Base-by-base conservation (phyloP, 495 filamentous ascomycete species). In the Penicillium herquei region DNA sequence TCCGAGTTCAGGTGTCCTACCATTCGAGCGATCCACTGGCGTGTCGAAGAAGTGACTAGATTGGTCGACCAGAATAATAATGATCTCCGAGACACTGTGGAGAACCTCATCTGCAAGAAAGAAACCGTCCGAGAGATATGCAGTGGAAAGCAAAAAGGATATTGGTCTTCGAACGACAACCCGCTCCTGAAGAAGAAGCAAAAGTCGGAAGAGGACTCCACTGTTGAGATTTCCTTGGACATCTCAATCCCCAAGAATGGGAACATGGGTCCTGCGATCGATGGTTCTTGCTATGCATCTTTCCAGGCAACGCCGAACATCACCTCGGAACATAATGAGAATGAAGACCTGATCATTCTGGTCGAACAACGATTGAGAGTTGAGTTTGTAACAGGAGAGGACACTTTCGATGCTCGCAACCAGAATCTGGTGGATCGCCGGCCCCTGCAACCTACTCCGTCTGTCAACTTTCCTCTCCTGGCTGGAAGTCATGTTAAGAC, bases 41-140 rank as follows among this genome's bases (percentile, higher is more conserved):
- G 43, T 32, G 43, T 46, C 21, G 43, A 46, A 31, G 43, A 46
- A 32, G 43, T 46, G 10, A 46, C 43, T 13, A 32, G 43, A 32
- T 32, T 46, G 26, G 21, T 46, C 26, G 26, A 30, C 30, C 43
- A 46, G 32, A 14, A 21, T 26, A 7, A 32, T 12, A 46, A 46
- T 13, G 31, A 46, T 26, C 26, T 46, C 26, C 43, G 31, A 32
- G 18, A 46, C 31, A 7, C 43, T 4, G 18, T 13, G 11, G 26
- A 46, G 11, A 26, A 30, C 13, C 7, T 31, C 26, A 3, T 14
- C 13, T 32, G 9, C 43, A 46, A 33, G 14, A 13, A 26, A 32
- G 43, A 46, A 14, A 31, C 11, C 3, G 16, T 46, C 13, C 21
- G 43, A 2, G 26, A 33, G 30, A 46, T 46, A 2, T 46, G 43